Evolutionary conservation across 345 rosid species (phyloP), one percentile per base, ranked within the genome.

Genomic region (Cardiospermum halicacabum): DNA sequence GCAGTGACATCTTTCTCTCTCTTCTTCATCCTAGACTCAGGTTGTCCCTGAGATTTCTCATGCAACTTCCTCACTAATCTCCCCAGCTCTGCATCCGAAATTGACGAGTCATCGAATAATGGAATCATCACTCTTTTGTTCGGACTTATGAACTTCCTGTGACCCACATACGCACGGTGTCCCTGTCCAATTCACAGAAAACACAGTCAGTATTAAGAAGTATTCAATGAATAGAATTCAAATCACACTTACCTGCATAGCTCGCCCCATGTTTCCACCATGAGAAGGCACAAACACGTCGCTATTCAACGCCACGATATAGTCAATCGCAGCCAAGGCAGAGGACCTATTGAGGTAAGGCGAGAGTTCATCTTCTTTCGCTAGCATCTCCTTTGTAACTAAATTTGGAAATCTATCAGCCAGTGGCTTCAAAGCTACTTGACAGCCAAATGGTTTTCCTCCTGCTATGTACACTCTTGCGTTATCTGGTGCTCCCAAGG

Each of bases 191-290:
- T 18, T 22, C 9, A 31, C 4, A 30, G 2, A 16, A 45, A n/a
- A n/a, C 4, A 12, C 6, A 24, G 27, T 25, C 18, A 53, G 57
- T 22, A 11, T 42, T 31, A 18, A 15, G 50, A 63, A 49, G 19
- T 36, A 9, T 2, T 27, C 37, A 36, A 47, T 10, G 12, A 30
- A 13, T 30, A 11, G 32, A 24, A 13, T 34, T 16, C n/a, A n/a
- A n/a, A n/a, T n/a, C n/a, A 13, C n/a, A 34, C 25, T 43, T 58
- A 80, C 93, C 87, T 80, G 86, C 87, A 90, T 75, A 50, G 89
- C 69, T 57, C 87, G 74, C 18, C 75, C 97, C 89, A 91, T 85
- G 83, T 91, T 91, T 73, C 97, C 96, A 0, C 97, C 97, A 65
- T 88, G 91, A 11, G 97, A 91, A 48, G 92, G 92, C 56, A 91